Percentiles rank a stretch among this genome's conserved stretches.
phyloP scores from a whole-genome alignment of 805 yeast genomes.

The Candida xyloterini region DNA sequence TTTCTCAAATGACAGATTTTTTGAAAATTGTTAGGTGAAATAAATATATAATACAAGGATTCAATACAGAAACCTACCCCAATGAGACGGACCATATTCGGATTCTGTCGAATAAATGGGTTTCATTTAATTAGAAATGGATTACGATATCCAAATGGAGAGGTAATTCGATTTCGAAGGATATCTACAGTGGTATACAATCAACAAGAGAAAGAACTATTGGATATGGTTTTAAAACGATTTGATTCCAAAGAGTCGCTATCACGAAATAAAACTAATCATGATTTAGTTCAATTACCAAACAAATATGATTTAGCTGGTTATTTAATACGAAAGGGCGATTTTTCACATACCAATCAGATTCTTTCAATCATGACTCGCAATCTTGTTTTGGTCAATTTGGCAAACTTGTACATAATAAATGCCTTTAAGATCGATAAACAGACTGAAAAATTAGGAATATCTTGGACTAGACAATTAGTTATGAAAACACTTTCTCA shows the following conservation, averaged over 20 bases:
- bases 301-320: constrained; percentile 15
- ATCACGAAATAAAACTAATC: neutral
- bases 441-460: neutral
- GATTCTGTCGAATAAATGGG: neutral
- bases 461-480: neutral
- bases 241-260: neutral
- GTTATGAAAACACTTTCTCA: neutral
- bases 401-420: constrained; percentile 9
- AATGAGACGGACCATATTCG: neutral
- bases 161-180: neutral
- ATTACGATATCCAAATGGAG: neutral
- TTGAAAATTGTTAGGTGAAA: neutral
- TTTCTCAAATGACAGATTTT: constrained; percentile 1
- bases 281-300: constrained; percentile 8
- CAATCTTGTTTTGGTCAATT: constrained; percentile 3
- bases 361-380: constrained; percentile 7
- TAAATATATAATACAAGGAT: too few relatives aligned
- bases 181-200: constrained; percentile 4
- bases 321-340: constrained; percentile 8
- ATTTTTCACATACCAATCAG: constrained; percentile 1
- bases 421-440: neutral
- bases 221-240: constrained; percentile 1
- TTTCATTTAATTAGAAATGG: neutral
- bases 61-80: neutral
- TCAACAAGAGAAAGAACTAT: constrained; percentile 1